Conservation (phyloP, 1,284 basidiomycete genomes). For the Naganishia sp. region DNA sequence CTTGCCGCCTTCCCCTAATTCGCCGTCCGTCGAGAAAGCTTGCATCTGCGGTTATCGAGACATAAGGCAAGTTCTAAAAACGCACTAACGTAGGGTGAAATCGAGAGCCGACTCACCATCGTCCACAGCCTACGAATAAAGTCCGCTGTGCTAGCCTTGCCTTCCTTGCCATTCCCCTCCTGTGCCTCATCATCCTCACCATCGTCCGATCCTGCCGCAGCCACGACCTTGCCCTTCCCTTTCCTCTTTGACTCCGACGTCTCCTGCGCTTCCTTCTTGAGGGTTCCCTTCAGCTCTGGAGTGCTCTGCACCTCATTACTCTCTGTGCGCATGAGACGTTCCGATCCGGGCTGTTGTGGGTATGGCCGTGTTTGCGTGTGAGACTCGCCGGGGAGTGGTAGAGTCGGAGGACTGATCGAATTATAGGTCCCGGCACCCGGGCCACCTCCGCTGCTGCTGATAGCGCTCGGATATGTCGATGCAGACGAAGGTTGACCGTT, state of each 20-base stretch:
- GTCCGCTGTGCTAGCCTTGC: conserved; percentile 19
- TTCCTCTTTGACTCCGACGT: conserved; percentile 3
- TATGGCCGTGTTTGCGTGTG: background rate
- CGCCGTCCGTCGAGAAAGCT: conserved; percentile 19
- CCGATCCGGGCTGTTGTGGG: background rate
- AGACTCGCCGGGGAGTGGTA: background rate
- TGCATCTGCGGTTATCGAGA: conserved; percentile 8
- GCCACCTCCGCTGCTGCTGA: background rate
- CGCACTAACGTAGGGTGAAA: background rate
- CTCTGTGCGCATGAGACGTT: conserved; percentile 11
- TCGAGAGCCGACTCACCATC: conserved; percentile 4
- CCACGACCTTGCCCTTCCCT: conserved; percentile 7
- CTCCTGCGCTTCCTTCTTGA: conserved; percentile 17
- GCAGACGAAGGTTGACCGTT: conserved; percentile 9
- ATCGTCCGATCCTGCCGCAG: background rate
- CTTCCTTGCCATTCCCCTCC: conserved; percentile 17
- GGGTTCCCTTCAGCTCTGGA: background rate
- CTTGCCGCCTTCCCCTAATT: conserved; percentile 12
- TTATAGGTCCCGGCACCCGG: background rate
- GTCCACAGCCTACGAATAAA: conserved; percentile 24
- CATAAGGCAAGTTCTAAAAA: too few relatives aligned
- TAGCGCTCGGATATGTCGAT: conserved; percentile 15
- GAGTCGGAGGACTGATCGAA: conserved; percentile 1
- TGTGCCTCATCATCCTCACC: conserved; percentile 9
- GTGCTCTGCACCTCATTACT: conserved; percentile 13